Base-by-base conservation (phyloP, 2,329 filamentous ascomycete species). In the Penicillium griseofulvum region DNA sequence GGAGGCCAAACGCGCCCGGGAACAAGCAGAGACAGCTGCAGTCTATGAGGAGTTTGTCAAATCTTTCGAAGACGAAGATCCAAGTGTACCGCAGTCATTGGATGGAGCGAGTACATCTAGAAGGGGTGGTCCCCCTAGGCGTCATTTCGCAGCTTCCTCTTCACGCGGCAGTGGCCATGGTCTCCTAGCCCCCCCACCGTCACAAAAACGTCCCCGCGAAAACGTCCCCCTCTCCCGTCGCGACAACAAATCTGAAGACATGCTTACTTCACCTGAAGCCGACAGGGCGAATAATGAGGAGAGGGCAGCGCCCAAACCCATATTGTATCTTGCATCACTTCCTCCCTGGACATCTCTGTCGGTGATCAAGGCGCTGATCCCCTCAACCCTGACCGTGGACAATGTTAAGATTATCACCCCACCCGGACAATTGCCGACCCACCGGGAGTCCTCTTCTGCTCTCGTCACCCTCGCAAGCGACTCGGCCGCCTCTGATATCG, bases 31-130 rank as follows among this genome's bases (percentile, higher is more conserved):
- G 75, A 95, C 90, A 7, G 90, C 89, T 22, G 91, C 90, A 24
- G 90, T 91, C 0, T 89, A 92, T 72, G 86, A 91, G 64, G 90
- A 93, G 62, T 96, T 96, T 63, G 85, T 94, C 54, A 93, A 93
- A 74, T 91, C 78, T 19, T 82, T 80, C 59, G 80, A 78, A 54
- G 78, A 77, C 60, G 79, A 79, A 58, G 68, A 65, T 1, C 52
- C 56, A 6, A 46, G 38, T 5, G 61, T 59, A 26, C 58, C 64
- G 28, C 56, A 54, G 26, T 43, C 61, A 24, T 51, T 60, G 19
- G 66, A 69, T 50, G 61, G 65, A 50, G 44, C 52, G 31, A 65
- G 62, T 28, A 49, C 65, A 31, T 65, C 67, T 54, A 71, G 67
- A 74, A 67, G 61, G 67, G 65, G 61, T 56, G 68, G 68, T 12